phyloP scores from a whole-genome alignment of 352 stramenopile species.

The Saprolegnia diclina region DNA sequence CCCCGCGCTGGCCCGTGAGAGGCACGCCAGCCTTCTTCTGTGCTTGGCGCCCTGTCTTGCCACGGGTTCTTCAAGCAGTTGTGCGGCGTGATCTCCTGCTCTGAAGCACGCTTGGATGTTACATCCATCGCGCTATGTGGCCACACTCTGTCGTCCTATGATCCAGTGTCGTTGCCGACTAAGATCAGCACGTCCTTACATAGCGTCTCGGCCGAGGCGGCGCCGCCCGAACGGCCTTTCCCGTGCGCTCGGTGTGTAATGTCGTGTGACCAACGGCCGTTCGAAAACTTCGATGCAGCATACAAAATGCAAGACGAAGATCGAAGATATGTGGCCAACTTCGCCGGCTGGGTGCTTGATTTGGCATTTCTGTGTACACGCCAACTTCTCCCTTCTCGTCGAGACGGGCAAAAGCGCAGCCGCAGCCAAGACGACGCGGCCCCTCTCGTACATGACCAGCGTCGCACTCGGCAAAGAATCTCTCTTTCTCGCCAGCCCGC shows the following conservation, averaged over 20 bases:
- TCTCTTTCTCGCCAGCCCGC: neutral
- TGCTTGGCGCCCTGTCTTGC: no score
- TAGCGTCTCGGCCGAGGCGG: no score
- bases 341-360: neutral
- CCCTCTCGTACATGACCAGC: slow-evolving; percentile 2
- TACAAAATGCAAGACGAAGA: neutral
- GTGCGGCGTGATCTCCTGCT: no score
- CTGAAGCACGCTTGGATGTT: no score
- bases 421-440: neutral
- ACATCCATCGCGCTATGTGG: no score
- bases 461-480: neutral
- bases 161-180: no score
- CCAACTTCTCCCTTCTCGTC: neutral
- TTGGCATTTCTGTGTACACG: neutral
- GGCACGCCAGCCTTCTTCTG: no score
- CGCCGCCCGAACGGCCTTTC: neutral
- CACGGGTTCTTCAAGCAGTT: no score
- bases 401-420: neutral
- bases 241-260: neutral
- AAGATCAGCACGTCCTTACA: no score
- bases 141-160: no score
- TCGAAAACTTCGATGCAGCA: neutral
- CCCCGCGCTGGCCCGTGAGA: no score
- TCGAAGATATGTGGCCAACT: neutral
- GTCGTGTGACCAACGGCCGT: neutral